Percentiles rank a stretch among this genome's conserved stretches.
Conservation (phyloP, 176 grass and related monocot species). For the Ensete ventricosum region DNA sequence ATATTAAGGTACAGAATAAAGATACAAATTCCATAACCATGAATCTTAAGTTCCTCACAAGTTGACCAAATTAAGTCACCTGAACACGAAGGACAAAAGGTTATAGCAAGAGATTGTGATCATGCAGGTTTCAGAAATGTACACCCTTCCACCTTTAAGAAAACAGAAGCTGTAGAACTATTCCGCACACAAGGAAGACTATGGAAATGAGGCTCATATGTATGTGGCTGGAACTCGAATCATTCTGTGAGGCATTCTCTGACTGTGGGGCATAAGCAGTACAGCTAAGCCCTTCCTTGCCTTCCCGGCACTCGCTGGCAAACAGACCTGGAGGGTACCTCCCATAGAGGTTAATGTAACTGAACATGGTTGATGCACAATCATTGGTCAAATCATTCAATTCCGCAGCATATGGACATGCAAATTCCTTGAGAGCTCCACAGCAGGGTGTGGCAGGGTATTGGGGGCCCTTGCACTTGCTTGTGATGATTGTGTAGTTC, state of each 20-base stretch:
- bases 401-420: not conserved
- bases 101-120: not conserved
- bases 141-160: not conserved
- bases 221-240: not conserved
- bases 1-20: not conserved
- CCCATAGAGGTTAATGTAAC: not conserved
- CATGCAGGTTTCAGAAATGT: not conserved
- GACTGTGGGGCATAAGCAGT: not conserved
- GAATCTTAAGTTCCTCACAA: not conserved
- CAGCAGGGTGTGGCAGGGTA: not conserved
- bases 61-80: not conserved
- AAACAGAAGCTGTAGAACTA: not conserved
- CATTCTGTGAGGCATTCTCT: no score
- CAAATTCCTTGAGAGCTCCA: not conserved
- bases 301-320: not conserved
- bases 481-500: conserved; percentile 8
- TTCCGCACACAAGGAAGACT: not conserved
- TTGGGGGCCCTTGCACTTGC: not conserved
- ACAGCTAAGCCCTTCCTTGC: not conserved
- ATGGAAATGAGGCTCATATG: not conserved
- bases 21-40: not conserved
- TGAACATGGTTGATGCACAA: not conserved
- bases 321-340: not conserved
- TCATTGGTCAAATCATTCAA: not conserved
- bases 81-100: not conserved